Conservation (phyloP, 2,329 filamentous ascomycete genomes). For the Leptosphaerulina australis region DNA sequence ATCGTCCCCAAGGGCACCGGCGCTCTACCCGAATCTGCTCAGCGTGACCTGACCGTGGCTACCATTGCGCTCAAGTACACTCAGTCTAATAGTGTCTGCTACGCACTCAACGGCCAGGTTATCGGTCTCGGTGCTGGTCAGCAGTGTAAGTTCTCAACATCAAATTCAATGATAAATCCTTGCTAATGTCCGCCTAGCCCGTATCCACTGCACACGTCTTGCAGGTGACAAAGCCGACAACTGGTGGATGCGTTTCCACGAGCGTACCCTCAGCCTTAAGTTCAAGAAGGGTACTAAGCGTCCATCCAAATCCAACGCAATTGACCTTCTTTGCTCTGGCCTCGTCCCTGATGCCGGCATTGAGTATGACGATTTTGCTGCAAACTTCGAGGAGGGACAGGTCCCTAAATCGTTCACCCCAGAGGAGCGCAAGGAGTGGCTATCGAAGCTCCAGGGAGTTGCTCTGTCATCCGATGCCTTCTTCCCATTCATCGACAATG, state of each 20-base stretch:
- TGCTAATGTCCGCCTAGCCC: conserved; percentile 51
- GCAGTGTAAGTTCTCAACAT: conserved; percentile 65
- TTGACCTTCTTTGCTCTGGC: conserved; percentile 91
- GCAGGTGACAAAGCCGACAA: conserved; percentile 98
- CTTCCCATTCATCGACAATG: conserved; percentile 98
- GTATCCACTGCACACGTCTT: conserved; percentile 97
- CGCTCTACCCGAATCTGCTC: conserved; percentile 76
- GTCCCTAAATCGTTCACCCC: conserved; percentile 81
- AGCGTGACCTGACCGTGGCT: conserved; percentile 89
- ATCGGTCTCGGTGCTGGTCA: conserved; percentile 94
- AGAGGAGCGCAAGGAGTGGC: conserved; percentile 86
- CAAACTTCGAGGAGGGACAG: conserved; percentile 76
- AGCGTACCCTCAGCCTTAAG: conserved; percentile 82
- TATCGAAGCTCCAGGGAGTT: conserved; percentile 79
- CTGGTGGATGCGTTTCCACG: conserved; percentile 99
- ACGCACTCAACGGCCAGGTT: conserved; percentile 90
- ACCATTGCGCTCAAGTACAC: conserved; percentile 99
- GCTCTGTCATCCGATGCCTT: conserved; percentile 94
- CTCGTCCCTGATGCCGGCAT: conserved; percentile 81
- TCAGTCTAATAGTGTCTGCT: conserved; percentile 97
- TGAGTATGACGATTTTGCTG: conserved; percentile 86
- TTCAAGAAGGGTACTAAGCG: conserved; percentile 99
- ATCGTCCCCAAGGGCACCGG: conserved; percentile 82
- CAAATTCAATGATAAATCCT: neutral
- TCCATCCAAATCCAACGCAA: conserved; percentile 96